Evolutionary conservation across 179 eudicot species (phyloP), one percentile per base, ranked within the genome.

Genomic region (Beta corolliflora): DNA sequence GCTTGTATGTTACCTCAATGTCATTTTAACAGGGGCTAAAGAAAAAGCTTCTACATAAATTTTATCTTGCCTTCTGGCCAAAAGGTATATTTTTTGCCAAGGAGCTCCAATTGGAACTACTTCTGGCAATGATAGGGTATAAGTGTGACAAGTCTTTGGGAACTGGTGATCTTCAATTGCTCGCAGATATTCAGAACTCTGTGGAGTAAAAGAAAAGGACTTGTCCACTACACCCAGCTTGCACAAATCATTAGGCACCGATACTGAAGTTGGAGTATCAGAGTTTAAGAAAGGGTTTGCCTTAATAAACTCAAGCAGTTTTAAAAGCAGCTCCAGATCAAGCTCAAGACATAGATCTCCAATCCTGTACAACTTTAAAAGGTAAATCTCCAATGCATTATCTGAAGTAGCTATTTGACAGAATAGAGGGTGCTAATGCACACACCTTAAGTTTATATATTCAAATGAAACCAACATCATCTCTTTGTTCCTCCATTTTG

Each of bases 21-120:
- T 92, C 83, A 94, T 73, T 82, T 89, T 95, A 81, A 91, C 84
- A 56, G 99, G 95, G 65, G 94, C 90, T 83, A 95, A 76, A 77
- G 87, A 92, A 86, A 95, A 87, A 75, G 87, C 85, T 86, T 95
- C 97, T 69, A 95, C 87, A 74, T 92, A 95, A 82, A 94, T 90
- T 85, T 95, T 95, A 87, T 91, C 91, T 78, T 94, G 92, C 85
- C 89, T 88, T 88, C 90, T 88, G 56, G 98, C 94, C 79, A 92
- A 78, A 79, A 92, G 91, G 83, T 82, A 90, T 81, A 95, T 89
- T 81, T 91, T 88, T 89, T 95, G 99, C 98, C 99, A 94, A 13
- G 99, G 99, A 81, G 99, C 99, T 84, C 99, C 99, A 73, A 94
- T 85, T 21, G 99, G 98, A 77, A 88, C 87, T 66, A 94, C 85